These are phyloP conservation scores for Heritiera fomes DNA, from an alignment of 345 rosid genomes.

Conservation along the genomic window DNA sequence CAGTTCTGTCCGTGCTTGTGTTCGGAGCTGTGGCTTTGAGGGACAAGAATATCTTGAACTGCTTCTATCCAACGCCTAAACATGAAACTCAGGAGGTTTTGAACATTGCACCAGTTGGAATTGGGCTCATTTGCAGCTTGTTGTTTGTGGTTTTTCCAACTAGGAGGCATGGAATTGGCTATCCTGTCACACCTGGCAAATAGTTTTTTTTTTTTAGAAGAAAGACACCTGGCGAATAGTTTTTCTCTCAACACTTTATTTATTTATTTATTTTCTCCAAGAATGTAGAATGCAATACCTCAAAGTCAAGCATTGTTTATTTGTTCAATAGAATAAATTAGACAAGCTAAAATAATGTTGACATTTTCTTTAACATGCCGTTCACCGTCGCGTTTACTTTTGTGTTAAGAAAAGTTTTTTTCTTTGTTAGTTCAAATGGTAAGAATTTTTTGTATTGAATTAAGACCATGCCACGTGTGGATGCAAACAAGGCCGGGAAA, in stretches of 20 bases:
- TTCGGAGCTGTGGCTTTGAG: slow-evolving; percentile 72
- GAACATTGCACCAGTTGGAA: slow-evolving; percentile 67
- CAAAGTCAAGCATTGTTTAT: neutral
- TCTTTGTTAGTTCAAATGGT: too few species aligned
- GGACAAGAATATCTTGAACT: slow-evolving; percentile 64
- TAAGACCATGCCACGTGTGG: too few species aligned
- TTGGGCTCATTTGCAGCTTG: slow-evolving; percentile 69
- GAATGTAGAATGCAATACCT: neutral
- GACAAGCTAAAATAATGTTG: neutral
- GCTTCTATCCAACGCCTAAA: slow-evolving; percentile 70
- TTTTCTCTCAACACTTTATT: neutral
- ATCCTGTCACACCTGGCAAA: slow-evolving; percentile 57
- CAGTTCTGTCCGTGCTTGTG: slow-evolving; percentile 61
- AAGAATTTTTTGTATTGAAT: too few species aligned
- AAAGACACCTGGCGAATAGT: slow-evolving; percentile 37
- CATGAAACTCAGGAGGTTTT: slow-evolving; percentile 63
- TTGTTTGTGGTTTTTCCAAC: slow-evolving; percentile 81
- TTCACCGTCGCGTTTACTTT: too few species aligned
- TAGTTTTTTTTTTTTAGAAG: neutral
- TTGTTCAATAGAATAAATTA: neutral
- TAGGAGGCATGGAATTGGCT: slow-evolving; percentile 88
- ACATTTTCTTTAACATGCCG: too few species aligned
- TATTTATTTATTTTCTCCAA: neutral
- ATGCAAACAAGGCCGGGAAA: too few species aligned
- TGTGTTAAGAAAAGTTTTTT: too few species aligned